Evolutionary conservation across 1,139 yeast genomes (phyloP).

Genomic region (Citeromyces hawaiiensis): DNA sequence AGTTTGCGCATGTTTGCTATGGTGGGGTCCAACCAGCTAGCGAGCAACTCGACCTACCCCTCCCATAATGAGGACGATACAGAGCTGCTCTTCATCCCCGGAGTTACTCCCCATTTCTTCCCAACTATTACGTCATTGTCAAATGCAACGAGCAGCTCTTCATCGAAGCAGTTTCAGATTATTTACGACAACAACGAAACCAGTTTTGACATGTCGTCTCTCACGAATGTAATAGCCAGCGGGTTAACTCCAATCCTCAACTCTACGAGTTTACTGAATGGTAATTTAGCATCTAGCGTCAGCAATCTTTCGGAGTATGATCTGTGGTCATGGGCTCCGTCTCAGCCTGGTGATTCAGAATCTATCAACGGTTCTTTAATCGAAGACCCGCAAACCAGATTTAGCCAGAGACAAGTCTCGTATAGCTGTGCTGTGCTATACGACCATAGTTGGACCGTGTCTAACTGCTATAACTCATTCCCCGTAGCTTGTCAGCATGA

Average conservation of each 20-base stretch:
- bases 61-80: slow-evolving; percentile 7
- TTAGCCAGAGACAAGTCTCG: slow-evolving; percentile 20
- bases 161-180: slow-evolving; percentile 22
- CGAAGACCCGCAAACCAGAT: background rate
- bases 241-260: slow-evolving; percentile 54
- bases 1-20: slow-evolving; percentile 27
- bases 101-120: slow-evolving; percentile 4
- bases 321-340: slow-evolving; percentile 63
- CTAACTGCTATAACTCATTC: slow-evolving; percentile 37
- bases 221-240: slow-evolving; percentile 26
- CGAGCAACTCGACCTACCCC: slow-evolving; percentile 10
- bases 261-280: slow-evolving; percentile 15
- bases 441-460: slow-evolving; percentile 13
- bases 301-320: slow-evolving; percentile 18
- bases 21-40: slow-evolving; percentile 18
- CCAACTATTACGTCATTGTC: background rate
- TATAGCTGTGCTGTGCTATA: slow-evolving; percentile 47
- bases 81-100: slow-evolving; percentile 11
- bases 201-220: slow-evolving; percentile 20
- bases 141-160: slow-evolving; percentile 2
- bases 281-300: background rate
- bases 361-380: slow-evolving; percentile 4
- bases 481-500: slow-evolving; percentile 43
- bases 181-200: slow-evolving; percentile 19
- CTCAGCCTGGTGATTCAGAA: slow-evolving; percentile 28